Evolutionary conservation across 805 yeast genomes (phyloP).

Genomic region (Metschnikowia henanensis): DNA sequence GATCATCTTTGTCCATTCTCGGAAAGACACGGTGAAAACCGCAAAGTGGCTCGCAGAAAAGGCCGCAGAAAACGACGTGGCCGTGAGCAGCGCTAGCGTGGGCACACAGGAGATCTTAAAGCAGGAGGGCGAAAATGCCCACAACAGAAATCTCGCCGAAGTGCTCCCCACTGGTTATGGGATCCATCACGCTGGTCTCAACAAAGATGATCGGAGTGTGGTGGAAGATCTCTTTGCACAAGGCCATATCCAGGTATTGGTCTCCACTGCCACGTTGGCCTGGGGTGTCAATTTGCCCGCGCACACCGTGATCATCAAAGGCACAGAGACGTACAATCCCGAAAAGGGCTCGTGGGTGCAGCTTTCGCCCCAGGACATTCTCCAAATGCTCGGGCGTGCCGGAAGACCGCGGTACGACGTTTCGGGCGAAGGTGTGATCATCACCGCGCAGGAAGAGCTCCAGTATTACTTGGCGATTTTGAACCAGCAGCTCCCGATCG

Average conservation of each 20-base stretch:
- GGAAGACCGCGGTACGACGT: constrained; percentile 95
- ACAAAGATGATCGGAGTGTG: constrained; percentile 67
- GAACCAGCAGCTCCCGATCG: constrained; percentile 90
- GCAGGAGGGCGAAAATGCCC: constrained; percentile 59
- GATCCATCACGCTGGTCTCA: constrained; percentile 89
- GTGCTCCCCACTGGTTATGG: constrained; percentile 76
- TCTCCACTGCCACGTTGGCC: constrained; percentile 82
- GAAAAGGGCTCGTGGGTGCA: constrained; percentile 87
- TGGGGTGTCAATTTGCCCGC: constrained; percentile 90
- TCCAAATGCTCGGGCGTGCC: constrained; percentile 98
- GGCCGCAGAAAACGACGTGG: constrained; percentile 45
- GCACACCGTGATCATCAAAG: constrained; percentile 80
- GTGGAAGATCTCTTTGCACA: constrained; percentile 88
- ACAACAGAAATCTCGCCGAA: constrained; percentile 54
- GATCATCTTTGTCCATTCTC: constrained; percentile 88
- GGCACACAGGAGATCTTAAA: constrained; percentile 64
- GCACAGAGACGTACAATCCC: constrained; percentile 93
- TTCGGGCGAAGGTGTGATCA: constrained; percentile 91
- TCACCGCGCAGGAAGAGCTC: constrained; percentile 82
- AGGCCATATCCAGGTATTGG: constrained; percentile 75
- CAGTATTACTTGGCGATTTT: constrained; percentile 88
- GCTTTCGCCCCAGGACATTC: constrained; percentile 89
- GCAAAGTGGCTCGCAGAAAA: constrained; percentile 72
- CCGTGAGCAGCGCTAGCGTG: constrained; percentile 38
- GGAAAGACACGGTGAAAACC: constrained; percentile 87